phyloP scores from a whole-genome alignment of 1,284 basidiomycete species.

The Tylopilus microsporus region DNA sequence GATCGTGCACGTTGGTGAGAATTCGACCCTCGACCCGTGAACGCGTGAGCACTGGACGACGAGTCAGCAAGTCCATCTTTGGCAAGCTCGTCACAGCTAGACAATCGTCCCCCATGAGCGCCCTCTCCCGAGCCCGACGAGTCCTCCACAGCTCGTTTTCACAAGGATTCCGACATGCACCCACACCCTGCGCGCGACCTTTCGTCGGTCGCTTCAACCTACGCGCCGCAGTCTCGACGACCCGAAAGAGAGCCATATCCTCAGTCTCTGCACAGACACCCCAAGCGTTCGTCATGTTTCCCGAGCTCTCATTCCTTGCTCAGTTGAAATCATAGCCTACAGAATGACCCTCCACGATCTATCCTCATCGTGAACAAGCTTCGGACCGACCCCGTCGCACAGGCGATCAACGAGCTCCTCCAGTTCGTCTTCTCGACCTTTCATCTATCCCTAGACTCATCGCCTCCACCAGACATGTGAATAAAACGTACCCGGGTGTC shows the following conservation, averaged over 20 bases:
- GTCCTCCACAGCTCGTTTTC: conserved; percentile 24
- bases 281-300: conserved; percentile 28
- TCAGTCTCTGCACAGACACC: conserved; percentile 5
- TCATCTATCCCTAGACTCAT: conserved; percentile 1
- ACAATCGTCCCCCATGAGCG: conserved; percentile 17
- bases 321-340: conserved; percentile 29
- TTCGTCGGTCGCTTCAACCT: not conserved
- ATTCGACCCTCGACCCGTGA: not conserved
- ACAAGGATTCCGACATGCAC: conserved; percentile 10
- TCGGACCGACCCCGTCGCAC: conserved; percentile 67
- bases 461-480: conserved; percentile 50
- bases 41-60: not conserved
- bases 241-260: conserved; percentile 15
- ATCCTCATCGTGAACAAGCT: conserved; percentile 75
- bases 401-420: conserved; percentile 67
- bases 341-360: conserved; percentile 32
- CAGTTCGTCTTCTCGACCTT: conserved; percentile 40
- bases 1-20: conserved; percentile 10
- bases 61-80: conserved; percentile 11
- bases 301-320: conserved; percentile 14
- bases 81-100: conserved; percentile 13
- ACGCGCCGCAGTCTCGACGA: not conserved
- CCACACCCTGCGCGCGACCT: conserved; percentile 4
- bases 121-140: conserved; percentile 20
- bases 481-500: conserved; percentile 62